Evolutionary conservation across 768 basidiomycete species (phyloP).

Genomic region (Leucocoprinus birnbaumii): DNA sequence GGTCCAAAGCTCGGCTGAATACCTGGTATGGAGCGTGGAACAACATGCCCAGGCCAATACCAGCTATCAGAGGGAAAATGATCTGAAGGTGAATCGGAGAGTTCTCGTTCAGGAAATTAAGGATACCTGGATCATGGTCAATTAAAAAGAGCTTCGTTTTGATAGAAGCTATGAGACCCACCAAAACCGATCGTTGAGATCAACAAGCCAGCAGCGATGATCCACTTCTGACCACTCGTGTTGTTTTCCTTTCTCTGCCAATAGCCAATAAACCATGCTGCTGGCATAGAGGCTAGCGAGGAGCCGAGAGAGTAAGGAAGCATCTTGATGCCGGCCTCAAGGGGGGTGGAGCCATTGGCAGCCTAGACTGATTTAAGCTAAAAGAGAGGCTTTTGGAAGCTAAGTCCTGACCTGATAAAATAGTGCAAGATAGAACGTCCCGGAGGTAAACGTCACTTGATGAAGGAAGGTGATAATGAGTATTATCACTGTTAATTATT

Average conservation of each 20-base stretch:
- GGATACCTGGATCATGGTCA: conserved; percentile 48
- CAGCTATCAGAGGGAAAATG: conserved; percentile 67
- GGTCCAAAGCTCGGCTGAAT: conserved; percentile 63
- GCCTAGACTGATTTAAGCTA: conserved; percentile 39
- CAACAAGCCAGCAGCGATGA: conserved; percentile 60
- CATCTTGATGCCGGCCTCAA: conserved; percentile 71
- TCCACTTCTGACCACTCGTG: conserved; percentile 63
- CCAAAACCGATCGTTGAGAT: conserved; percentile 75
- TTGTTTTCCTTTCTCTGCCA: conserved; percentile 55
- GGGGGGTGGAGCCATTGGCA: conserved; percentile 65
- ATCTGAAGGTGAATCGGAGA: conserved; percentile 43
- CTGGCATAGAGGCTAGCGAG: conserved; percentile 81
- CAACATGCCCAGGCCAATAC: conserved; percentile 77
- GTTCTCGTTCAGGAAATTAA: conserved; percentile 57
- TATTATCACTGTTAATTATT: conserved; percentile 47
- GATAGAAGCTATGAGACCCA: conserved; percentile 26
- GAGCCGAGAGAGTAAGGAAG: conserved; percentile 86
- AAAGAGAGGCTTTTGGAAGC: conserved; percentile 12
- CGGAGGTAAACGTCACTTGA: conserved; percentile 80
- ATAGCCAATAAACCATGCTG: conserved; percentile 77
- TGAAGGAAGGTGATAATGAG: conserved; percentile 75
- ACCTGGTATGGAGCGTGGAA: conserved; percentile 87
- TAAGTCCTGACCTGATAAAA: conserved; percentile 65
- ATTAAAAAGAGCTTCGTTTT: conserved; percentile 14
- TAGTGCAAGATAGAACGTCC: conserved; percentile 82